Conservation (phyloP, 768 basidiomycete genomes). For the Lentinus tigrinus region DNA sequence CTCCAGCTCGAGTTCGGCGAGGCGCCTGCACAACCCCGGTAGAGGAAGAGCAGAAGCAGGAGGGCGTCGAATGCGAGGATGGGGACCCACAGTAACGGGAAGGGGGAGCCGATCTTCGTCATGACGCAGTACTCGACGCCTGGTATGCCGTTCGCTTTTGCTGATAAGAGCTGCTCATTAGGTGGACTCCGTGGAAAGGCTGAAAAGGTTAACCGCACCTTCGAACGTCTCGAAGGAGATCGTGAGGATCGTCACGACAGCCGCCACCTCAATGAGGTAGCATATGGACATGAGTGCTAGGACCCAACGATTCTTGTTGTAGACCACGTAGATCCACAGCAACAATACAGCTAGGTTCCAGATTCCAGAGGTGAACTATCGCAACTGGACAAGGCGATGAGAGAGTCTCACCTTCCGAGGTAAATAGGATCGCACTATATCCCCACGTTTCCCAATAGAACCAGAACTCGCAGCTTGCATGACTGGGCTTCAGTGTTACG, state of each 20-base stretch:
- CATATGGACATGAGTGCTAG: slow-evolving; percentile 15
- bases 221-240: slow-evolving; percentile 17
- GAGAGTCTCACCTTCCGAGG: slow-evolving; percentile 13
- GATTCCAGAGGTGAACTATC: neutral
- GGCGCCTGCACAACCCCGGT: slow-evolving; percentile 19
- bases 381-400: neutral
- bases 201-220: slow-evolving; percentile 11
- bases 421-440: slow-evolving; percentile 22
- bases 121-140: slow-evolving; percentile 23
- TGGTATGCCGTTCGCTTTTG: slow-evolving; percentile 4
- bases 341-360: slow-evolving; percentile 26
- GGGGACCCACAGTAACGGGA: slow-evolving; percentile 18
- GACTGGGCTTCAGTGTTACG: neutral
- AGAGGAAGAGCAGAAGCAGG: slow-evolving; percentile 26
- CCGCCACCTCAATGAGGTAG: slow-evolving; percentile 18
- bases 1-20: neutral
- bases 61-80: slow-evolving; percentile 20
- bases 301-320: slow-evolving; percentile 24
- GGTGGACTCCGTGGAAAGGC: neutral
- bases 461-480: slow-evolving; percentile 26
- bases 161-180: slow-evolving; percentile 3
- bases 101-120: slow-evolving; percentile 6
- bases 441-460: slow-evolving; percentile 30
- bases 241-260: slow-evolving; percentile 23
- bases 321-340: slow-evolving; percentile 32